Conservation (phyloP, 768 basidiomycete genomes). For the Pleurotus sapidus region DNA sequence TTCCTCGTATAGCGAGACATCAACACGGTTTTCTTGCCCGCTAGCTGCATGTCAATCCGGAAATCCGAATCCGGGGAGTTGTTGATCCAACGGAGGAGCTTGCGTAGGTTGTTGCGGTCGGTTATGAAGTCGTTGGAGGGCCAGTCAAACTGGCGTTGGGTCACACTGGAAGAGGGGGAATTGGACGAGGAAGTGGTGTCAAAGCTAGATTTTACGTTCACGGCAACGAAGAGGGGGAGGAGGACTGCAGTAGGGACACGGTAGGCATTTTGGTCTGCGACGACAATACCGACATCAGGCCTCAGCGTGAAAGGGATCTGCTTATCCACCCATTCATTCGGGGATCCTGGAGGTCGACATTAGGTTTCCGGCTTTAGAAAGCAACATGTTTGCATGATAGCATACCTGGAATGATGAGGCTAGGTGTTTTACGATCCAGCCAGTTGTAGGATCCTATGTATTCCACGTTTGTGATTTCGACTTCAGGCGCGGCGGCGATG, state of each 20-base stretch:
- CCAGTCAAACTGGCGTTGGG: slow-evolving; percentile 36
- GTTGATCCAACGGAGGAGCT: slow-evolving; percentile 57
- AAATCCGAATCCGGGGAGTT: slow-evolving; percentile 43
- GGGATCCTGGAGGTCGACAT: slow-evolving; percentile 41
- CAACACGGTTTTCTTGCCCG: slow-evolving; percentile 55
- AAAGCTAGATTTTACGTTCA: slow-evolving; percentile 33
- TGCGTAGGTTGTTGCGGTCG: slow-evolving; percentile 65
- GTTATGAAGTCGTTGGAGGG: slow-evolving; percentile 47
- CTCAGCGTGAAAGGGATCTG: slow-evolving; percentile 49
- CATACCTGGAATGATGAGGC: slow-evolving; percentile 46
- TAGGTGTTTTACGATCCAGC: slow-evolving; percentile 37
- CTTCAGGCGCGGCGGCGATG: slow-evolving; percentile 26
- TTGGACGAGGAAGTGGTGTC: slow-evolving; percentile 24
- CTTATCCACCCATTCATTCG: slow-evolving; percentile 52
- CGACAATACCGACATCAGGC: slow-evolving; percentile 46
- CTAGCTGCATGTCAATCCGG: slow-evolving; percentile 67
- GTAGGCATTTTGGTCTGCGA: slow-evolving; percentile 58
- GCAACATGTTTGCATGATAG: no score
- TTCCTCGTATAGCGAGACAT: slow-evolving; percentile 57
- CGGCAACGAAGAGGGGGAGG: slow-evolving; percentile 60
- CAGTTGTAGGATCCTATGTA: slow-evolving; percentile 54
- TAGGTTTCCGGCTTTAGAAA: not conserved
- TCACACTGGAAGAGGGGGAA: no score
- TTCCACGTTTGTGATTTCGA: slow-evolving; percentile 31
- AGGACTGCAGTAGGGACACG: slow-evolving; percentile 29